Evolutionary conservation across 192 early-diverging fungal genomes (phyloP), one percentile per base, ranked within the genome.

Genomic region (Coemansia reversa): DNA sequence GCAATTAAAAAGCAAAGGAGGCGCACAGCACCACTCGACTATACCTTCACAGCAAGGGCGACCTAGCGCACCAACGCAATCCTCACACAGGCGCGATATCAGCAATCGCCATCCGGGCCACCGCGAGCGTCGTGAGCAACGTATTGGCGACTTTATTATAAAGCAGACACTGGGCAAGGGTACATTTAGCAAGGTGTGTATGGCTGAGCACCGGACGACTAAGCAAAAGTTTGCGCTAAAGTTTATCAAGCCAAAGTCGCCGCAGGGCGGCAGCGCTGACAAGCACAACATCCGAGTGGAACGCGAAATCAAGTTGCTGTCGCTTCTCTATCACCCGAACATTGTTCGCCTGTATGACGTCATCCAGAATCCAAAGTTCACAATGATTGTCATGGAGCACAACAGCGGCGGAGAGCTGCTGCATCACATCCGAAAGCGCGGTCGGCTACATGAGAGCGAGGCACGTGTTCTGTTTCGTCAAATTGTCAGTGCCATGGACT

Each of bases 341-440:
- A 93, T 97, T 70, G 91, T 97, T 63, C 86, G 89, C 64, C 81
- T 96, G 20, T 87, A 91, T 61, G 93, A 96, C 55, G 89, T 92
- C 12, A 80, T 89, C 24, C 91, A 94, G 64, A 91, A 89, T 6
- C 75, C 85, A 51, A 89, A 92, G 61, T 89, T 86, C 47, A 88
- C 93, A 27, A 91, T 90, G 69, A 84, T 96, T 33, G 84, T 93
- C 54, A 91, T 94, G 92, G 94, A 94, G 71, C 91, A 93, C 70
- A 88, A 90, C 63, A 87, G 79, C 66, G 92, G 92, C 27, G 90
- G 90, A 47, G 91, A 93, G 84, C 79, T 95, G 29, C 92, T 94
- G 63, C 90, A 94, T 80, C 86, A 93, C 66, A 87, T 97, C 39
- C 89, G 92, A 49, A 88, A 87, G 48, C 74, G 87, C 39, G 93